phyloP scores from a whole-genome alignment of 108 stramenopile genomes.

The Ochromonas danica region DNA sequence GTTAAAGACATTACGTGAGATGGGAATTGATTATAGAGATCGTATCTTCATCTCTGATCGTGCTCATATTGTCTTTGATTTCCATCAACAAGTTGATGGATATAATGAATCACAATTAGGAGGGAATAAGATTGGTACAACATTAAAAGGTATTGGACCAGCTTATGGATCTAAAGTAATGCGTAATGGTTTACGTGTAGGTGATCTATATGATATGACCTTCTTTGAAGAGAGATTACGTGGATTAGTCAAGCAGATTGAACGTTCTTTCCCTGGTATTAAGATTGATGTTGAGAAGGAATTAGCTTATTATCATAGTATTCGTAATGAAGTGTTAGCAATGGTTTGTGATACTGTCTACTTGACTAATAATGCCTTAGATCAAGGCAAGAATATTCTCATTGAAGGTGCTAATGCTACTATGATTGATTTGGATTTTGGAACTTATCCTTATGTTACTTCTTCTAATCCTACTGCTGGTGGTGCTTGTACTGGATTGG shows the following conservation, averaged over 20 bases:
- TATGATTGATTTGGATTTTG: conserved; percentile 99
- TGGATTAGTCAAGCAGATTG: conserved; percentile 65
- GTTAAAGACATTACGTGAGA: conserved; percentile 69
- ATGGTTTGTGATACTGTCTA: conserved; percentile 80
- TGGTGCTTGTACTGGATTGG: conserved; percentile 92
- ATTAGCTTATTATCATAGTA: background rate
- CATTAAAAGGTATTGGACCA: conserved; percentile 97
- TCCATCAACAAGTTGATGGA: conserved; percentile 94
- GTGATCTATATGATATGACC: conserved; percentile 71
- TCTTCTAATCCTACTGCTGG: conserved; percentile 91
- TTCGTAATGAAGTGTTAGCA: conserved; percentile 33
- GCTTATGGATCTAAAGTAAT: conserved; percentile 92
- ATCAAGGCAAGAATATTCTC: conserved; percentile 81
- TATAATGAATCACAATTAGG: conserved; percentile 40
- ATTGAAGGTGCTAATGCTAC: conserved; percentile 99
- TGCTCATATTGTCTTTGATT: conserved; percentile 96
- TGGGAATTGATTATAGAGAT: conserved; percentile 71
- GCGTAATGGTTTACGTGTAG: conserved; percentile 96
- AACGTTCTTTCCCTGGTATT: background rate
- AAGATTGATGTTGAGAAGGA: conserved; percentile 2
- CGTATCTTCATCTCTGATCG: conserved; percentile 89
- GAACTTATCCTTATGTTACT: conserved; percentile 98
- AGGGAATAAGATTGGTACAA: conserved; percentile 82
- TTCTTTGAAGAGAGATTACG: conserved; percentile 79
- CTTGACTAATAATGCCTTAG: conserved; percentile 75